phyloP scores from a whole-genome alignment of 176 grass and related monocot species.

The Cymbopogon citratus region DNA sequence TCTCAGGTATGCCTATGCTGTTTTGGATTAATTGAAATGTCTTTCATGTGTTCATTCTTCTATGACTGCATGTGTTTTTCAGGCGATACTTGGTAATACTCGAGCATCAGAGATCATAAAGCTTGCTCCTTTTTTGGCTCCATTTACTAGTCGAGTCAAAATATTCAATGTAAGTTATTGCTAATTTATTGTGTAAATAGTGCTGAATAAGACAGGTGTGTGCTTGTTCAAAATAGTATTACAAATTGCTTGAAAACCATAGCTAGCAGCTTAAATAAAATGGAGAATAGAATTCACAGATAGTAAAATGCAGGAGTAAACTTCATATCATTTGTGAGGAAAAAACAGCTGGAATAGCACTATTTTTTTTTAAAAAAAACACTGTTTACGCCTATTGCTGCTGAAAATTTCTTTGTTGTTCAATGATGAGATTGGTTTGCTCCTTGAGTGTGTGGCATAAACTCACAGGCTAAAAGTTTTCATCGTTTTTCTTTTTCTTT shows the following conservation, averaged over 20 bases:
- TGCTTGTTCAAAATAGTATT: not conserved
- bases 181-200: not conserved
- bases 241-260: not conserved
- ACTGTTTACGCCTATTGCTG: not conserved
- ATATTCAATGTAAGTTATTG: conserved; percentile 77
- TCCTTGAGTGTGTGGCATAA: not conserved
- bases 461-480: not conserved
- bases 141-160: conserved; percentile 90
- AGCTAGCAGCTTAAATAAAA: not conserved
- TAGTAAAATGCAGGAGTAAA: not conserved
- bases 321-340: not conserved
- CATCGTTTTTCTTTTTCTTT: not conserved
- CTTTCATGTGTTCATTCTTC: conserved; percentile 24
- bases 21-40: conserved; percentile 25
- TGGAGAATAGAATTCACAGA: not conserved
- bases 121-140: conserved; percentile 88
- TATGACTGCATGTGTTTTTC: conserved; percentile 15
- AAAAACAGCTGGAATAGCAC: not conserved
- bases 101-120: conserved; percentile 89
- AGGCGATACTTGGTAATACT: conserved; percentile 89
- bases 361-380: not conserved
- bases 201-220: not conserved
- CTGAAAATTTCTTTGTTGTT: not conserved
- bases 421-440: not conserved
- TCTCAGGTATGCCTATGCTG: conserved; percentile 62